A percentile compares a stretch with the other conserved stretches of the same genome.
These are phyloP conservation scores for Herpotrichia juniperi DNA, from an alignment of 2,329 filamentous ascomycete species.

Conservation along the genomic window DNA sequence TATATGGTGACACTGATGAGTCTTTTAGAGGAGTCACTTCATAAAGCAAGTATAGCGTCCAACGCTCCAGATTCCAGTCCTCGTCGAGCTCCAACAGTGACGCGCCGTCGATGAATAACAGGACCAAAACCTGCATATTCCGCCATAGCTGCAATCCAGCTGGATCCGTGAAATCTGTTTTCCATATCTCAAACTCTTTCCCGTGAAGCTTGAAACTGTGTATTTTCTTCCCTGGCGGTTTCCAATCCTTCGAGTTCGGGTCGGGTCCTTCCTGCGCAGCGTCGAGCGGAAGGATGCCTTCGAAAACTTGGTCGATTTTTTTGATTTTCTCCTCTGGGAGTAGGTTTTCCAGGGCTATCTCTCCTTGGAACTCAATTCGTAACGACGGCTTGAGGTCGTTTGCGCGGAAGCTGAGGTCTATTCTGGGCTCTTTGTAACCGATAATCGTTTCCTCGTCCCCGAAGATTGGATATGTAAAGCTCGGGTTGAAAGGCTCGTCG, in stretches of 20 bases:
- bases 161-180: constrained; percentile 72
- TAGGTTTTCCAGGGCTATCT: constrained; percentile 72
- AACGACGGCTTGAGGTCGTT: constrained; percentile 82
- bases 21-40: constrained; percentile 41
- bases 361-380: constrained; percentile 72
- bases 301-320: constrained; percentile 74
- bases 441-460: constrained; percentile 92
- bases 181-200: constrained; percentile 83
- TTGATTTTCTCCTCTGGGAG: constrained; percentile 61
- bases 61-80: constrained; percentile 75
- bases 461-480: constrained; percentile 90
- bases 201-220: constrained; percentile 66
- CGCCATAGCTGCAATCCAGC: constrained; percentile 73
- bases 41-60: constrained; percentile 85
- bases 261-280: constrained; percentile 16
- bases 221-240: constrained; percentile 77
- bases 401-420: constrained; percentile 72
- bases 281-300: constrained; percentile 66
- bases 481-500: constrained; percentile 76
- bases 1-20: constrained; percentile 58
- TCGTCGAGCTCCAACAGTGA: constrained; percentile 74
- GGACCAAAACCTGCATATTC: constrained; percentile 81
- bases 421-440: constrained; percentile 81
- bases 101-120: constrained; percentile 94
- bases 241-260: constrained; percentile 52